Percentiles rank a stretch among this genome's conserved stretches.
phyloP scores from a whole-genome alignment of 1,284 basidiomycete species.

The Cutaneotrichosporon sp. region DNA sequence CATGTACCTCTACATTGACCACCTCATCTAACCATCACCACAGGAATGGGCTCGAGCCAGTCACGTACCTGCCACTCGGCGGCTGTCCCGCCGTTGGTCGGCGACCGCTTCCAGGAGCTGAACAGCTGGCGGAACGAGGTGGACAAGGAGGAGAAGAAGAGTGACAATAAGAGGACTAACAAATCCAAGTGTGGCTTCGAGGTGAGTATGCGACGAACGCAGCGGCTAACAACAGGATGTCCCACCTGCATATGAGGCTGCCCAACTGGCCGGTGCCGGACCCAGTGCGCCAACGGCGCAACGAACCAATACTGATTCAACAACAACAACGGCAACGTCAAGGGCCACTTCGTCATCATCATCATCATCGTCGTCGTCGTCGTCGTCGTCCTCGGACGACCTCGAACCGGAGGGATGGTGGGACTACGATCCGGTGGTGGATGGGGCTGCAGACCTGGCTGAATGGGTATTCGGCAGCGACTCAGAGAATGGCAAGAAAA shows the following conservation, averaged over 20 bases:
- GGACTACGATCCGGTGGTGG: neutral
- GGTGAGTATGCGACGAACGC: neutral
- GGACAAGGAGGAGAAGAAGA: neutral
- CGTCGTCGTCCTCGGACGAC: neutral
- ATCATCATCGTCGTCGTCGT: too few species aligned
- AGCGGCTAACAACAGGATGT: neutral
- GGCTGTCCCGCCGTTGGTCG: neutral
- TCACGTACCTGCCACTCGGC: neutral
- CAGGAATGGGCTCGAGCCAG: constrained; percentile 1
- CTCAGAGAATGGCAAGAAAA: neutral
- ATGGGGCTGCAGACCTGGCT: neutral
- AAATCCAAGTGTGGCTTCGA: too few species aligned
- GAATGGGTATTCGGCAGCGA: neutral
- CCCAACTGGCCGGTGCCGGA: too few species aligned
- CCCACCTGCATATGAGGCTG: neutral
- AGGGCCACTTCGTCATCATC: too few species aligned
- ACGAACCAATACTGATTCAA: too few species aligned
- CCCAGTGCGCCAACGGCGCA: too few species aligned
- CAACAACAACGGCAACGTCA: neutral
- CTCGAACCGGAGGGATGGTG: too few species aligned
- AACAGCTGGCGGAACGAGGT: neutral
- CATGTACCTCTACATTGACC: too few species aligned
- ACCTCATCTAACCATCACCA: neutral
- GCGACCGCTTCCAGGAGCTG: neutral
- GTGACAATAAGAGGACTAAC: too few species aligned